Percentiles rank a stretch among this genome's conserved stretches.
Evolutionary conservation across 371 early-diverging fungal species (phyloP).

Genomic region (Cokeromyces recurvatus): DNA sequence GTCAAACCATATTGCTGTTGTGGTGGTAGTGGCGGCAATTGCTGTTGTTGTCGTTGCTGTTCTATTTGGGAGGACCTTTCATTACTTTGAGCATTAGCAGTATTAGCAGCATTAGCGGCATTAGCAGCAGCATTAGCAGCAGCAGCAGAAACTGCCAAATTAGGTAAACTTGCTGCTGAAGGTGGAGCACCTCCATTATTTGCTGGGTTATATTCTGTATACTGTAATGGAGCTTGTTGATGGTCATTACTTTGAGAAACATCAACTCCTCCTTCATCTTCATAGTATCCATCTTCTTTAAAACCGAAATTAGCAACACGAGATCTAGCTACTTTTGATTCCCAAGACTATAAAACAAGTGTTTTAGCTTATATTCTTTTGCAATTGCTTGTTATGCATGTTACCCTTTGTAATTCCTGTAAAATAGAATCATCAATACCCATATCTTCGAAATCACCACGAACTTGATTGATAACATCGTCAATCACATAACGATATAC

Average conservation of each 20-base stretch:
- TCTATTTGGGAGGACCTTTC: slow-evolving; percentile 1
- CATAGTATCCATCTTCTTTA: slow-evolving; percentile 42
- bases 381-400: background rate
- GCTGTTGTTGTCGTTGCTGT: background rate
- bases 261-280: no score
- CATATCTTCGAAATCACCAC: slow-evolving; percentile 85
- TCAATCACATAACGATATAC: slow-evolving; percentile 90
- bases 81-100: no score
- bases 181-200: slow-evolving; percentile 3
- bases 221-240: background rate
- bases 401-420: slow-evolving; percentile 82
- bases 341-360: slow-evolving; percentile 69
- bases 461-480: slow-evolving; percentile 88
- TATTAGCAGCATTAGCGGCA: no score
- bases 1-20: slow-evolving; percentile 3
- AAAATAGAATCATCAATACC: slow-evolving; percentile 88
- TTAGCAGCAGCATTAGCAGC: no score
- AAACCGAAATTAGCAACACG: slow-evolving; percentile 72
- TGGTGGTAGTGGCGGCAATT: background rate
- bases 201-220: background rate
- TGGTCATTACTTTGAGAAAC: background rate
- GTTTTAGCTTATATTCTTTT: background rate
- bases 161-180: slow-evolving; percentile 18
- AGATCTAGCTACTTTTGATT: slow-evolving; percentile 73
- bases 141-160: slow-evolving; percentile 11